Conservation (phyloP, 164 flowering plant genomes). For the Vitis rotundifolia region DNA sequence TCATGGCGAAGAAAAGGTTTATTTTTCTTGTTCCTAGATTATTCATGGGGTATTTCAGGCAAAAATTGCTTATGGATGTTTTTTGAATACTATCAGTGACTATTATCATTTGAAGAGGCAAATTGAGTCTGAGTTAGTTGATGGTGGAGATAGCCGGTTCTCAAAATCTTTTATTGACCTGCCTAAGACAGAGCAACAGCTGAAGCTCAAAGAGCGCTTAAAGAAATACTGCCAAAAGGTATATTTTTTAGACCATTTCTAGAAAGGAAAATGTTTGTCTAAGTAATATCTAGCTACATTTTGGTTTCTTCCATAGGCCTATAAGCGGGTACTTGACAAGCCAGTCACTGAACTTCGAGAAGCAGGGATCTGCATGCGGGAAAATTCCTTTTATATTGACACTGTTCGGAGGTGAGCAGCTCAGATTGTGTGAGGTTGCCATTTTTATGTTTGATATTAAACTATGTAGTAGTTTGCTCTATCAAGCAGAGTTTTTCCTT, state of each 20-base stretch:
- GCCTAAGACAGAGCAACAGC: conserved; percentile 81
- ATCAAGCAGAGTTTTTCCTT: no score
- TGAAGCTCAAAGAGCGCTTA: conserved; percentile 83
- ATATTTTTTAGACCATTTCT: conserved; percentile 4
- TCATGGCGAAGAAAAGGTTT: conserved; percentile 93
- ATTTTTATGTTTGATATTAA: background rate
- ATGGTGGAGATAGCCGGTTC: conserved; percentile 44
- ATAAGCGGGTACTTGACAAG: conserved; percentile 88
- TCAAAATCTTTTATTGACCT: conserved; percentile 87
- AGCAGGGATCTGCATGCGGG: conserved; percentile 99
- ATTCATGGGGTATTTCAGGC: background rate
- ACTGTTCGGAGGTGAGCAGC: conserved; percentile 90
- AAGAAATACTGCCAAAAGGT: conserved; percentile 99
- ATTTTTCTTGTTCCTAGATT: conserved; percentile 13
- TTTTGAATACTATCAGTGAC: conserved; percentile 57
- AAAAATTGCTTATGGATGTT: conserved; percentile 5
- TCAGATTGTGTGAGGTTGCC: conserved; percentile 2
- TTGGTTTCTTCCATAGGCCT: conserved; percentile 55
- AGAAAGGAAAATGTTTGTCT: background rate
- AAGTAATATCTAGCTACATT: conserved; percentile 3
- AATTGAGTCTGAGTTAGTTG: conserved; percentile 91
- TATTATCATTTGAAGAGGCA: conserved; percentile 94
- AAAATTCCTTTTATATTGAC: conserved; percentile 94
- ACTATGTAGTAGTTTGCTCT: background rate
- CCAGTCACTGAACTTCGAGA: conserved; percentile 92